These are phyloP conservation scores for Phytopythium kandeliae DNA, from an alignment of 352 stramenopile species.

Conservation along the genomic window DNA sequence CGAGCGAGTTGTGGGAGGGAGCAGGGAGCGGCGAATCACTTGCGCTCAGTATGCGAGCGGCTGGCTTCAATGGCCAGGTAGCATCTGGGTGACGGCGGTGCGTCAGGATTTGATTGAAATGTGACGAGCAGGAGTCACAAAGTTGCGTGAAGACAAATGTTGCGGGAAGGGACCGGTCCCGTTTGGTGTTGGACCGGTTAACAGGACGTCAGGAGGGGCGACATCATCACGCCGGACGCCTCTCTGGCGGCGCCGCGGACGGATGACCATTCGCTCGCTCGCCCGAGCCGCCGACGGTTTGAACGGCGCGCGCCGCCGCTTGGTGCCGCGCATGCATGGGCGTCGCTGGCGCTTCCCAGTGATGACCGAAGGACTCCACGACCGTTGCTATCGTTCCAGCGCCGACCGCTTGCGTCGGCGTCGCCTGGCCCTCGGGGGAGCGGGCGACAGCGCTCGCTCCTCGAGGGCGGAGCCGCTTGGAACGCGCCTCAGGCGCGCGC, in stretches of 20 bases:
- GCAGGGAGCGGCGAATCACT: no score
- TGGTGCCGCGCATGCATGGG: background rate
- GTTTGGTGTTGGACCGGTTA: background rate
- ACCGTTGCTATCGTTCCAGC: conserved; percentile 40
- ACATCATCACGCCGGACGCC: no score
- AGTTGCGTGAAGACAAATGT: background rate
- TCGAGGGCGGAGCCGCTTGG: conserved; percentile 26
- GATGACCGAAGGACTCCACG: conserved; percentile 23
- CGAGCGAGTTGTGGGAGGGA: no score
- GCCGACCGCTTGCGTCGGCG: conserved; percentile 2
- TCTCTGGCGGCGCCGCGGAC: no score
- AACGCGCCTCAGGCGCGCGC: conserved; percentile 64
- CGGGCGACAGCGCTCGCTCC: conserved; percentile 17
- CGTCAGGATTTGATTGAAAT: no score
- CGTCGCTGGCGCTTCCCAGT: conserved; percentile 21
- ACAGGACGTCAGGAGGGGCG: background rate
- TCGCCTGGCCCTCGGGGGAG: background rate
- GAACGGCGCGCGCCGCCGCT: background rate
- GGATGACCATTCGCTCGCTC: no score
- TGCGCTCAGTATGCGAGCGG: background rate
- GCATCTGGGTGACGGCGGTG: conserved; percentile 5
- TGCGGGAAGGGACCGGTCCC: conserved; percentile 3
- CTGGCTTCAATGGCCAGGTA: conserved; percentile 3
- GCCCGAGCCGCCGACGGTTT: no score
- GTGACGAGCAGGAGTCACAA: no score